A percentile compares a stretch with the other conserved stretches of the same genome.
These are phyloP conservation scores for Hypoxylon crocopeplum DNA, from an alignment of 495 filamentous ascomycete species.

Conservation along the genomic window DNA sequence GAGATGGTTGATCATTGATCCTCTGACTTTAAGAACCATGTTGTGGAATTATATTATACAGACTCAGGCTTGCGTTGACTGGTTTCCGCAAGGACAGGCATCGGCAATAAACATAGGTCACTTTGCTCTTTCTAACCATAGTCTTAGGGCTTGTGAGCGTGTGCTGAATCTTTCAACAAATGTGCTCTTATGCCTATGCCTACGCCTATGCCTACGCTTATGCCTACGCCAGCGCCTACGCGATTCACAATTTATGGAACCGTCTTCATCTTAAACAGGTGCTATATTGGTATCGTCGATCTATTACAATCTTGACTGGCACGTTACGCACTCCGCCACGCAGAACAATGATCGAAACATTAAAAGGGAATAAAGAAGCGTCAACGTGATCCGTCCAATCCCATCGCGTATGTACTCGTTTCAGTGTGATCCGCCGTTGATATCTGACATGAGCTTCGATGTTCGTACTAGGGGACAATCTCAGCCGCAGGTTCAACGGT, in stretches of 20 bases:
- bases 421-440: background rate
- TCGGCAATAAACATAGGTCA: too few species aligned
- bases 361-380: slow-evolving; percentile 4
- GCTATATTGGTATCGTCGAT: slow-evolving; percentile 43
- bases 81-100: too few species aligned
- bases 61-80: too few species aligned
- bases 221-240: too few species aligned
- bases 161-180: too few species aligned
- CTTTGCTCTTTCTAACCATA: too few species aligned
- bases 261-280: slow-evolving; percentile 2
- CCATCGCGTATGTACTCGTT: slow-evolving; percentile 24
- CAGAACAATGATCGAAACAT: slow-evolving; percentile 19
- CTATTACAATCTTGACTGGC: slow-evolving; percentile 36
- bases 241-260: background rate
- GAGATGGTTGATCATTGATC: too few species aligned
- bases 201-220: too few species aligned
- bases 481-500: background rate
- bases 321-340: slow-evolving; percentile 15
- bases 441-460: background rate
- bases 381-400: slow-evolving; percentile 9
- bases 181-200: too few species aligned
- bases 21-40: too few species aligned
- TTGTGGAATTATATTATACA: too few species aligned
- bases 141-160: too few species aligned
- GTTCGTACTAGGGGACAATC: background rate